Evolutionary conservation across 1,284 basidiomycete species (phyloP).

Genomic region (Ganoderma boninense): DNA sequence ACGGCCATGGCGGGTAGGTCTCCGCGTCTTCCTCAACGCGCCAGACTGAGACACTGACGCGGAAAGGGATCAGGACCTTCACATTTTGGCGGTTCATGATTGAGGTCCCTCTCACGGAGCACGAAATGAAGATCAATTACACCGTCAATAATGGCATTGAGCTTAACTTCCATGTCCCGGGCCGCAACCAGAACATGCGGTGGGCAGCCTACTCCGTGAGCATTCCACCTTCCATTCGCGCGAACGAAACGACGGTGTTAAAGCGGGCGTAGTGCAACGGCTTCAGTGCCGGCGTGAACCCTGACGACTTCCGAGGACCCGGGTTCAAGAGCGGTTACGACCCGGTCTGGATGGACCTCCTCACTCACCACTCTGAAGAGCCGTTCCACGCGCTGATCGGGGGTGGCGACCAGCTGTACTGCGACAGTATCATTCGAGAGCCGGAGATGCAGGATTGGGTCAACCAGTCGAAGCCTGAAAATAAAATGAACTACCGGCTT

Average conservation of each 20-base stretch:
- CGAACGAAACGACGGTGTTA: not conserved
- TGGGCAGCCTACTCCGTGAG: constrained; percentile 88
- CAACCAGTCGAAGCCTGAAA: constrained; percentile 65
- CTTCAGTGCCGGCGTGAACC: constrained; percentile 82
- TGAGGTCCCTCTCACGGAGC: constrained; percentile 76
- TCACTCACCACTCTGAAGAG: constrained; percentile 78
- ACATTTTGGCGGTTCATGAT: constrained; percentile 97
- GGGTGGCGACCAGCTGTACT: constrained; percentile 88
- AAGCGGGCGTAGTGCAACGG: constrained; percentile 73
- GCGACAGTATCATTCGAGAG: constrained; percentile 75
- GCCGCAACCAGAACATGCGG: constrained; percentile 85
- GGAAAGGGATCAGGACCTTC: constrained; percentile 65
- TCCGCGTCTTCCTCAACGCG: not conserved
- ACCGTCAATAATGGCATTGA: constrained; percentile 81
- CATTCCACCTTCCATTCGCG: constrained; percentile 19
- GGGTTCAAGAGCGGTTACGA: constrained; percentile 84
- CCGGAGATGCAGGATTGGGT: constrained; percentile 88
- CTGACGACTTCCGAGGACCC: constrained; percentile 79
- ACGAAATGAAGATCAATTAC: constrained; percentile 86
- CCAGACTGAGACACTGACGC: not conserved
- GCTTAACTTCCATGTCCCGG: constrained; percentile 88
- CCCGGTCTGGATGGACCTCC: constrained; percentile 92
- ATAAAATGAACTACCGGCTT: constrained; percentile 70
- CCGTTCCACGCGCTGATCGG: constrained; percentile 91
- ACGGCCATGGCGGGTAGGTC: constrained; percentile 67